These are phyloP conservation scores for Candida suzukii DNA, from an alignment of 805 yeast species.

Conservation along the genomic window DNA sequence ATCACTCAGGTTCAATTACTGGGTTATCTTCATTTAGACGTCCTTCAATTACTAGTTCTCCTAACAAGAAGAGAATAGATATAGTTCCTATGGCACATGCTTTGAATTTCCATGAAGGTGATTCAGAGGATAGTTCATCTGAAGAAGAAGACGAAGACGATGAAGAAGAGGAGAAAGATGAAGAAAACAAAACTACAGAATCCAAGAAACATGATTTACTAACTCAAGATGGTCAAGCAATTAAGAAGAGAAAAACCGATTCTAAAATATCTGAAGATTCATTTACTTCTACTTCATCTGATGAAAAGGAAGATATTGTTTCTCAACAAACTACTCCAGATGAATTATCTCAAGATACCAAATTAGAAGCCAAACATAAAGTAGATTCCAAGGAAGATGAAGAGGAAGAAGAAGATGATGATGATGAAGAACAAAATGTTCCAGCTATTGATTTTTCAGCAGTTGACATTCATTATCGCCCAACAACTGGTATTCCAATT, in stretches of 20 bases:
- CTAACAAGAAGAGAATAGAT: constrained; percentile 12
- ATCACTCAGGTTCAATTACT: constrained; percentile 16
- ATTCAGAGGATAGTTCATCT: constrained; percentile 20
- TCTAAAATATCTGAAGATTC: constrained; percentile 5
- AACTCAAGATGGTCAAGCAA: not conserved
- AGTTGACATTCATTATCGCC: constrained; percentile 35
- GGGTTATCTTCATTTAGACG: constrained; percentile 27
- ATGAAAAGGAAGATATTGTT: constrained; percentile 13
- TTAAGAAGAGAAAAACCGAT: not conserved
- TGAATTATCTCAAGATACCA: constrained; percentile 1
- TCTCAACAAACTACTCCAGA: constrained; percentile 22
- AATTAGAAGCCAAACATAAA: not conserved
- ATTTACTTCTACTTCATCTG: no score
- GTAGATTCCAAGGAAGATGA: not conserved
- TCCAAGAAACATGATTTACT: constrained; percentile 3
- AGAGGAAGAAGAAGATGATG: constrained; percentile 6
- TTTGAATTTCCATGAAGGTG: constrained; percentile 36
- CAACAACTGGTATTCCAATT: constrained; percentile 42
- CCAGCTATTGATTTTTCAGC: constrained; percentile 14
- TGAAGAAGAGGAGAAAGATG: constrained; percentile 17
- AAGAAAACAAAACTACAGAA: constrained; percentile 12
- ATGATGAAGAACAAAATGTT: constrained; percentile 14
- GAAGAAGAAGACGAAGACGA: constrained; percentile 16
- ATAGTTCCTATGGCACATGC: constrained; percentile 50
- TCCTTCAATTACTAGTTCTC: constrained; percentile 29